phyloP scores from a whole-genome alignment of 257 asterid genomes.

The Solanum megistacrolobum region DNA sequence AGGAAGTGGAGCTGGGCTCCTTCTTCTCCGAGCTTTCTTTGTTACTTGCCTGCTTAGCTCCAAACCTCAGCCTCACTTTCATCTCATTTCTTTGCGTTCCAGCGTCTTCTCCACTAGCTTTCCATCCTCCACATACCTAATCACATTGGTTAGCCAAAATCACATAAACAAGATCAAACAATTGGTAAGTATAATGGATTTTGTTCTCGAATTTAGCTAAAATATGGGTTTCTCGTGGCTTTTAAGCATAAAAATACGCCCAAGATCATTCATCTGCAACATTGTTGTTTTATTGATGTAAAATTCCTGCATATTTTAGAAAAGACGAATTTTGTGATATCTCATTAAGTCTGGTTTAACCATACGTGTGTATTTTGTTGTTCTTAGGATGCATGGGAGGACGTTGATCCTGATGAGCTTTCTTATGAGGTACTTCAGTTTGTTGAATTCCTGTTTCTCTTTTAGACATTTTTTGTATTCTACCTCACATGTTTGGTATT shows the following conservation, averaged over 20 bases:
- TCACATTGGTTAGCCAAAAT: not conserved
- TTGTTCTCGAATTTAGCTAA: not conserved
- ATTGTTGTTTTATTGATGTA: not conserved
- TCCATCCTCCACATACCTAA: not conserved
- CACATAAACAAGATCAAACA: not conserved
- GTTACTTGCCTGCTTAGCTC: not conserved
- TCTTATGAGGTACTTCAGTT: constrained; percentile 59
- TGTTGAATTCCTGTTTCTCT: not conserved
- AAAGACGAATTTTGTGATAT: not conserved
- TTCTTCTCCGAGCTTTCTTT: not conserved
- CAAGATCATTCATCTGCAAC: not conserved
- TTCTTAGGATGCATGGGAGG: constrained; percentile 81
- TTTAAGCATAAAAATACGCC: not conserved
- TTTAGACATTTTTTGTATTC: not conserved
- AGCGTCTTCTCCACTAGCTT: not conserved
- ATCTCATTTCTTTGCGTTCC: not conserved
- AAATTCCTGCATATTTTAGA: not conserved
- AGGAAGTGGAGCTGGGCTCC: not conserved
- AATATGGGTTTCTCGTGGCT: not conserved
- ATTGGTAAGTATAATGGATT: not conserved
- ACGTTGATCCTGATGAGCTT: constrained; percentile 88
- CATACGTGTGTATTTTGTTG: not conserved
- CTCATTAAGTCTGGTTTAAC: not conserved
- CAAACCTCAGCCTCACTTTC: not conserved
- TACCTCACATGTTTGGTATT: not conserved